These are phyloP conservation scores for Trichosporon sp. DNA, from an alignment of 1,284 basidiomycete species.

Conservation along the genomic window DNA sequence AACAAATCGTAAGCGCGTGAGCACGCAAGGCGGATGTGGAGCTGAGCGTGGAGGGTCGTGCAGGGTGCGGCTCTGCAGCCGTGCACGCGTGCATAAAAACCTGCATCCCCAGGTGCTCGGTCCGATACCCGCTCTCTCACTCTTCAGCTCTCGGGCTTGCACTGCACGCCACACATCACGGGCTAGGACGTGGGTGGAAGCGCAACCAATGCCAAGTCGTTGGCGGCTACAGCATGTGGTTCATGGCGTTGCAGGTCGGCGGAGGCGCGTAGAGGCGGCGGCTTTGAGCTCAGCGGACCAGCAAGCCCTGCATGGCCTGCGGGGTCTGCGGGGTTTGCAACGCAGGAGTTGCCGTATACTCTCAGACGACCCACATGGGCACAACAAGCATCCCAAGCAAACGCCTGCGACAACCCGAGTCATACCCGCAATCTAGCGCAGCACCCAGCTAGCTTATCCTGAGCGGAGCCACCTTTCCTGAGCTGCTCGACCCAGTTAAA, in stretches of 20 bases:
- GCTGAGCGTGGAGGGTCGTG: background rate
- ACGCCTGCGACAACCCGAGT: background rate
- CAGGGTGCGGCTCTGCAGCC: too few relatives aligned
- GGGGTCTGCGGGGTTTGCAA: background rate
- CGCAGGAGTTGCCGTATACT: background rate
- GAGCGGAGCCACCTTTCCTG: background rate
- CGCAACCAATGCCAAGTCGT: background rate
- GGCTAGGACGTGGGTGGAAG: background rate
- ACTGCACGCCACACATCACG: too few relatives aligned
- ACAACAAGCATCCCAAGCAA: background rate
- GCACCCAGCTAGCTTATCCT: background rate
- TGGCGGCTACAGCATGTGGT: background rate
- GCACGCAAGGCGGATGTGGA: background rate
- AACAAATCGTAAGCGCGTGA: background rate
- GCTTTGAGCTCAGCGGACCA: too few relatives aligned
- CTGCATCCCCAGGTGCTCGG: background rate
- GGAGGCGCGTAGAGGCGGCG: too few relatives aligned
- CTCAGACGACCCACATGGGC: background rate
- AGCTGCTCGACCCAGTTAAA: background rate
- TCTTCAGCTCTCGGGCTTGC: too few relatives aligned
- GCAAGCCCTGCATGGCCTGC: background rate
- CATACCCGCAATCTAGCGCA: background rate
- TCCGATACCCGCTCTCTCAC: background rate
- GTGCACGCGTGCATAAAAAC: background rate
- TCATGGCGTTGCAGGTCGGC: background rate